A percentile compares a stretch with the other conserved stretches of the same genome.
phyloP scores from a whole-genome alignment of 371 early-diverging fungal genomes.

The Actinomortierella wolfii region DNA sequence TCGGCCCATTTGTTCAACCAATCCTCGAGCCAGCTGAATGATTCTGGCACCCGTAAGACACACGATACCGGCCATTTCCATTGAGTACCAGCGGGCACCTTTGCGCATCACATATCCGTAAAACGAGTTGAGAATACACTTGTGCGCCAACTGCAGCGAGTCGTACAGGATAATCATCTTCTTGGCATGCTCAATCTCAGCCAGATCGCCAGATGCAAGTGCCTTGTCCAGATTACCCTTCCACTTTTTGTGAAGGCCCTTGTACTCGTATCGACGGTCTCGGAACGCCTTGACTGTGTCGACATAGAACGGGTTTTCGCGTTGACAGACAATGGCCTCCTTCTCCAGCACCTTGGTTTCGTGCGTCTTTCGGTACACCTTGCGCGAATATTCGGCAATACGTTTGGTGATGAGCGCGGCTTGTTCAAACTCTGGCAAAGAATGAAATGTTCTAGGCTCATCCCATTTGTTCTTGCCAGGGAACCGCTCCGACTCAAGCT shows the following conservation, averaged over 20 bases:
- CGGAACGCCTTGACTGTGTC: slow-evolving; percentile 98
- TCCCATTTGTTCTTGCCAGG: slow-evolving; percentile 63
- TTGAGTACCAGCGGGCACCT: slow-evolving; percentile 99
- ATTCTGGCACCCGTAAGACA: slow-evolving; percentile 97
- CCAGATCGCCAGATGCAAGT: slow-evolving; percentile 61
- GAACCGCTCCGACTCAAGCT: slow-evolving; percentile 84
- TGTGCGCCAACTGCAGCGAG: slow-evolving; percentile 99
- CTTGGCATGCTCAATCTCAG: slow-evolving; percentile 83
- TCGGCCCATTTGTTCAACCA: slow-evolving; percentile 95
- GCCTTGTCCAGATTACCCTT: slow-evolving; percentile 86
- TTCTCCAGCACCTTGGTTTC: slow-evolving; percentile 82
- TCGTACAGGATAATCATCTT: slow-evolving; percentile 97
- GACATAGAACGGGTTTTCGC: slow-evolving; percentile 99
- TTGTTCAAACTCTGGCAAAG: slow-evolving; percentile 71
- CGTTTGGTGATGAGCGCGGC: slow-evolving; percentile 78
- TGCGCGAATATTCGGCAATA: slow-evolving; percentile 87
- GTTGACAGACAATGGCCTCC: slow-evolving; percentile 95
- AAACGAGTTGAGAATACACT: slow-evolving; percentile 99
- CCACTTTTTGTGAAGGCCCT: slow-evolving; percentile 91
- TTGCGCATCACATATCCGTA: slow-evolving; percentile 99
- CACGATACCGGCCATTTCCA: slow-evolving; percentile 99
- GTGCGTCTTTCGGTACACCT: slow-evolving; percentile 87
- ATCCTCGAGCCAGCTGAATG: slow-evolving; percentile 94
- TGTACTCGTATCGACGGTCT: slow-evolving; percentile 99
- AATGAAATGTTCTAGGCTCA: slow-evolving; percentile 69